Evolutionary conservation across 768 basidiomycete genomes (phyloP).

Genomic region (Lentinula guzmanii): DNA sequence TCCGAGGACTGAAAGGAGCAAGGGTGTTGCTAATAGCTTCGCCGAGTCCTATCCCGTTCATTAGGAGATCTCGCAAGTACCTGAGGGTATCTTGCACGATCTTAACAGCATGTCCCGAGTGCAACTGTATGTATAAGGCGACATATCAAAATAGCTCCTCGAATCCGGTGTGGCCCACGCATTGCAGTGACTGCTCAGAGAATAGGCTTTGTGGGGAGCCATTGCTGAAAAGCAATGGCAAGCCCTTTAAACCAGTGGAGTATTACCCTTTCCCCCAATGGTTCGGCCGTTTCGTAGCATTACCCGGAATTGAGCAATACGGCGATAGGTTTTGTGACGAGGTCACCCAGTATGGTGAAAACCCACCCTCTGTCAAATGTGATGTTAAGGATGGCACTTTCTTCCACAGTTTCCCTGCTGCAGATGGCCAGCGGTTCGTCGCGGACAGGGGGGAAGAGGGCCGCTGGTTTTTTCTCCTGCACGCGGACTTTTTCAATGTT

Average conservation of each 20-base stretch:
- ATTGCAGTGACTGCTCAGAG: too few relatives aligned
- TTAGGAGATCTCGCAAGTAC: too few relatives aligned
- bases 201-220: too few relatives aligned
- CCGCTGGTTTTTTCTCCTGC: slow-evolving; percentile 4
- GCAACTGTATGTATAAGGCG: too few relatives aligned
- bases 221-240: background rate
- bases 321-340: slow-evolving; percentile 2
- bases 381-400: background rate
- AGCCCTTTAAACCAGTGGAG: background rate
- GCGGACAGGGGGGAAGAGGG: slow-evolving; percentile 1
- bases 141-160: too few relatives aligned
- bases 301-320: background rate
- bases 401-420: background rate
- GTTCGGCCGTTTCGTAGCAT: slow-evolving; percentile 2
- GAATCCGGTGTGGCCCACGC: too few relatives aligned
- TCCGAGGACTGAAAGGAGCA: too few relatives aligned
- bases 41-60: too few relatives aligned
- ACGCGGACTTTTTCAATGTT: slow-evolving; percentile 2
- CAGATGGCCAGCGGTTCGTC: background rate
- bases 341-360: background rate
- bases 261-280: slow-evolving; percentile 6
- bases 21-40: too few relatives aligned
- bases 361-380: background rate
- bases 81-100: too few relatives aligned
- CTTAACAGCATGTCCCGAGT: too few relatives aligned